Percentiles rank a stretch among this genome's conserved stretches.
These are phyloP conservation scores for Thalassiosira profunda DNA, from an alignment of 108 stramenopile genomes.

Conservation along the genomic window DNA sequence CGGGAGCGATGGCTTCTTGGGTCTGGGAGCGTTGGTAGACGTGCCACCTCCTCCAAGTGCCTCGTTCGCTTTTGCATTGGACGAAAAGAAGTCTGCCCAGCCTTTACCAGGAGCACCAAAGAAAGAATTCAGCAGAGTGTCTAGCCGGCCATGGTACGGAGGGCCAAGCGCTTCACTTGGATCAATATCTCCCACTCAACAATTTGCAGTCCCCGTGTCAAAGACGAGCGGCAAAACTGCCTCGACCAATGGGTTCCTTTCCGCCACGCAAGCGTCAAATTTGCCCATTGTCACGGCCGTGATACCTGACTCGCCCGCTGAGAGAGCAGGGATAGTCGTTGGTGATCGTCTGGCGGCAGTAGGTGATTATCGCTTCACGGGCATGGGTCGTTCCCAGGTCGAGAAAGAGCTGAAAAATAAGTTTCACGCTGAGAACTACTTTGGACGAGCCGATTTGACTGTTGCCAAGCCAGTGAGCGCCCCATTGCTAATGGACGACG, in stretches of 20 bases:
- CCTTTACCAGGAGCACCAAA: too few relatives aligned
- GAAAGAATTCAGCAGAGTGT: not conserved
- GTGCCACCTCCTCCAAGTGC: too few relatives aligned
- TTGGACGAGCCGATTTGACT: slow-evolving; percentile 70
- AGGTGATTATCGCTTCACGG: slow-evolving; percentile 65
- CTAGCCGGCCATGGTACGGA: slow-evolving; percentile 16
- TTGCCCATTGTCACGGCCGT: slow-evolving; percentile 81
- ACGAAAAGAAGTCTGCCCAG: too few relatives aligned
- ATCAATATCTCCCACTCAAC: not conserved
- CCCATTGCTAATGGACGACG: not conserved
- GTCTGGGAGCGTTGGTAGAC: slow-evolving; percentile 73
- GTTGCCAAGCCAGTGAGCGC: slow-evolving; percentile 77
- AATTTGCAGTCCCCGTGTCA: not conserved
- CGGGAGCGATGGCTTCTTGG: slow-evolving; percentile 71
- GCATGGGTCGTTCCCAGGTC: slow-evolving; percentile 47
- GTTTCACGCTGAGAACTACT: slow-evolving; percentile 57
- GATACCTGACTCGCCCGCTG: slow-evolving; percentile 79
- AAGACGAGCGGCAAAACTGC: not conserved
- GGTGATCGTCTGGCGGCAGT: slow-evolving; percentile 88
- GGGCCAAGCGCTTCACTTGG: not conserved
- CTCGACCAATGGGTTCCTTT: slow-evolving; percentile 8
- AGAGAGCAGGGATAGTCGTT: slow-evolving; percentile 81
- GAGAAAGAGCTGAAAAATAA: slow-evolving; percentile 23
- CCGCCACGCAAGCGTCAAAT: slow-evolving; percentile 45
- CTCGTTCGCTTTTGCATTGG: not conserved